Evolutionary conservation across 1,284 basidiomycete species (phyloP).

Genomic region (Ustilago loliicola): DNA sequence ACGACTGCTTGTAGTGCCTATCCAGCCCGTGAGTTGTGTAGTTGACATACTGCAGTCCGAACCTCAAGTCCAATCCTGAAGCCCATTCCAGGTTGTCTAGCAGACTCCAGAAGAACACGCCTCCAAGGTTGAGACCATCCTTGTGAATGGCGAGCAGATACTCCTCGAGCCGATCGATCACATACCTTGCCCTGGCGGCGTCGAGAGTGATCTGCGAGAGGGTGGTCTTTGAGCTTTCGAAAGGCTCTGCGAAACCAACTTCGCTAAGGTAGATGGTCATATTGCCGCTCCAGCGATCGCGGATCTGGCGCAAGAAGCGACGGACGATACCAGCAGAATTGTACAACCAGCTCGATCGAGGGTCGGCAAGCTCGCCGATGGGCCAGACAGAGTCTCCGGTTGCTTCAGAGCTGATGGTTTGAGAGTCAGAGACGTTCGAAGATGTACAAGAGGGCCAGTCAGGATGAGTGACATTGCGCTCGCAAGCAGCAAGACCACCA

Average conservation of each 20-base stretch:
- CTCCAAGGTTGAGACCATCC: not conserved
- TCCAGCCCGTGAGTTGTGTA: not conserved
- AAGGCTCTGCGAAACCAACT: not conserved
- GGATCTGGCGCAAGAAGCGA: not conserved
- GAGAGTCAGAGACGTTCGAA: not conserved
- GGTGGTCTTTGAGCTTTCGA: not conserved
- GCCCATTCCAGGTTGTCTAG: not conserved
- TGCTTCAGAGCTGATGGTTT: not conserved
- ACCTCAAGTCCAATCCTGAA: not conserved
- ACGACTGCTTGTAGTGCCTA: conserved; percentile 6
- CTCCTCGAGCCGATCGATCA: not conserved
- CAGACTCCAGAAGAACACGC: conserved; percentile 1
- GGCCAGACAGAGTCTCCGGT: not conserved
- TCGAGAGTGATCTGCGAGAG: not conserved
- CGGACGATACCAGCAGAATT: conserved; percentile 1
- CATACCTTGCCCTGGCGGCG: not conserved
- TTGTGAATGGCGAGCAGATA: not conserved
- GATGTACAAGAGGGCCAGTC: conserved; percentile 4
- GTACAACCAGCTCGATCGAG: conserved; percentile 4
- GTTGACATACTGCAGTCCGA: conserved; percentile 1
- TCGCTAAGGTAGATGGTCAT: conserved; percentile 1
- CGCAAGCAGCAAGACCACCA: not conserved
- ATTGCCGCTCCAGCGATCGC: not conserved
- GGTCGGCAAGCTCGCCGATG: not conserved
- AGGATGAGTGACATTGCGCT: not conserved